These are phyloP conservation scores for Candida saitoana DNA, from an alignment of 805 yeast genomes.

Conservation along the genomic window DNA sequence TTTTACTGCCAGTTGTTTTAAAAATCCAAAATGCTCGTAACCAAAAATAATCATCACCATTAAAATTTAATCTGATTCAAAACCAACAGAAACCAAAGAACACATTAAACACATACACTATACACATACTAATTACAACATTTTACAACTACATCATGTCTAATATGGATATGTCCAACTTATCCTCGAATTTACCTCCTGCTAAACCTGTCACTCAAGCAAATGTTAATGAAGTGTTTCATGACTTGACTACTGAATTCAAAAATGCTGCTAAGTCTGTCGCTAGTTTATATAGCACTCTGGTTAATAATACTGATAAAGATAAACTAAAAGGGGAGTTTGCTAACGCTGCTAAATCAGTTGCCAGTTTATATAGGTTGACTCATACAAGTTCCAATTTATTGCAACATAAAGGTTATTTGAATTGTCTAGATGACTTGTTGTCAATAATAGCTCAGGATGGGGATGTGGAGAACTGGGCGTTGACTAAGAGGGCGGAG, in stretches of 20 bases:
- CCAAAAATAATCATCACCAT: background rate
- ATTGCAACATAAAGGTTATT: slow-evolving; percentile 53
- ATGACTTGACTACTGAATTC: slow-evolving; percentile 58
- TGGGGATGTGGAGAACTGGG: slow-evolving; percentile 53
- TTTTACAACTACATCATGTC: too few species aligned
- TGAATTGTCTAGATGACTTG: slow-evolving; percentile 58
- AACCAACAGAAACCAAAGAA: too few species aligned
- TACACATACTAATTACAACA: background rate
- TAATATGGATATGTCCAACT: slow-evolving; percentile 59
- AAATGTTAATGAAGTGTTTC: slow-evolving; percentile 45
- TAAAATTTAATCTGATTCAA: too few species aligned
- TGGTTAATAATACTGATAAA: slow-evolving; percentile 5
- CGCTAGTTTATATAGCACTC: slow-evolving; percentile 41
- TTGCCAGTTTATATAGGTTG: slow-evolving; percentile 52
- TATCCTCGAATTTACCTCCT: slow-evolving; percentile 53
- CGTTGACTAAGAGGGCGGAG: slow-evolving; percentile 44
- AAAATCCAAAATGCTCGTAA: too few species aligned
- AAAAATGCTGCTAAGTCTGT: slow-evolving; percentile 69
- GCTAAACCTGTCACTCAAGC: slow-evolving; percentile 46
- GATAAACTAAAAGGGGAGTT: slow-evolving; percentile 13
- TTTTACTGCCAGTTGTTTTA: too few species aligned
- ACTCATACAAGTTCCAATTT: slow-evolving; percentile 51
- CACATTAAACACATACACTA: too few species aligned
- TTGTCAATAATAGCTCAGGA: slow-evolving; percentile 35
- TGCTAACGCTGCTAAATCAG: slow-evolving; percentile 40